phyloP scores from a whole-genome alignment of 108 stramenopile species.

The Parmales sp. region DNA sequence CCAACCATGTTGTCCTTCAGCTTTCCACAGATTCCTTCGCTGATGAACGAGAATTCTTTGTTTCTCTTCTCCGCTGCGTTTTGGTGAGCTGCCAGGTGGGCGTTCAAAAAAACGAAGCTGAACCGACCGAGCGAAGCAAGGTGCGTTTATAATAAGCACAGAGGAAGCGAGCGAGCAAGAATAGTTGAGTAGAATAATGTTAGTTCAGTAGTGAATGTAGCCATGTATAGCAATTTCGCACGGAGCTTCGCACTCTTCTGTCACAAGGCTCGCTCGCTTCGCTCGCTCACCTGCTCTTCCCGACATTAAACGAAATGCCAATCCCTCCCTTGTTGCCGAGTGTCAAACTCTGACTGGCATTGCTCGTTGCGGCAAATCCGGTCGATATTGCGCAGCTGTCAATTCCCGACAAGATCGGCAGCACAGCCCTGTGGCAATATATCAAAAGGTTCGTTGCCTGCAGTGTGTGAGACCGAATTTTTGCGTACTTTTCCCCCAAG shows the following conservation, averaged over 20 bases:
- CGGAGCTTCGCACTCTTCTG: no score
- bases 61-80: constrained; percentile 34
- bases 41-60: constrained; percentile 27
- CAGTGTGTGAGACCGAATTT: constrained; percentile 41
- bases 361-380: neutral
- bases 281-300: no score
- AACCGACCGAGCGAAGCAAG: no score
- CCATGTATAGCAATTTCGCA: no score
- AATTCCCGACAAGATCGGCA: neutral
- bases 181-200: no score
- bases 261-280: no score
- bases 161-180: no score
- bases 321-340: constrained; percentile 44
- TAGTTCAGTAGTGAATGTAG: no score
- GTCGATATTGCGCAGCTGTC: constrained; percentile 16
- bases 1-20: neutral
- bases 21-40: constrained; percentile 15
- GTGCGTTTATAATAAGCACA: no score
- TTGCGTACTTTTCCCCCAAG: constrained; percentile 29
- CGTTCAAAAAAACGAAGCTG: constrained; percentile 25
- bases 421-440: constrained; percentile 11
- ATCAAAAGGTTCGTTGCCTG: constrained; percentile 26
- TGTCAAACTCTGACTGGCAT: no score
- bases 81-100: constrained; percentile 35
- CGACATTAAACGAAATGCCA: constrained; percentile 18